Evolutionary conservation across 768 basidiomycete species (phyloP), one percentile per base, ranked within the genome.

Genomic region (Tubosaeta sp.): DNA sequence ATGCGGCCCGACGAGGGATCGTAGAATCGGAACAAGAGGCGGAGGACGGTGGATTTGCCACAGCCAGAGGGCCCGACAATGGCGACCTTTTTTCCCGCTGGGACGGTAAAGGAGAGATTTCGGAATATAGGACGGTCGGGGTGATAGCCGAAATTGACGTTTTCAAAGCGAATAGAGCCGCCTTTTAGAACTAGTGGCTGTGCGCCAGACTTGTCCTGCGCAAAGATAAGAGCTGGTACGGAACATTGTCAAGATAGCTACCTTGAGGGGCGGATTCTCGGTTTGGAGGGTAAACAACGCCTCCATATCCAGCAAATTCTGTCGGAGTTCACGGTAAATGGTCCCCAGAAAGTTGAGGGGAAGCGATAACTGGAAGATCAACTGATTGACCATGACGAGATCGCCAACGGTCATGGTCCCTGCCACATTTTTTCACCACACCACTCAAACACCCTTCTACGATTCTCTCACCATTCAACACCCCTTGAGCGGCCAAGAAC

Each of bases 351-450:
- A 99, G 71, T 98, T 98, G 54, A 99, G 82, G 4, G 96, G 96
- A 29, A 98, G 73, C 0, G 94, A 96, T 0, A 99, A 74, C 64
- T 99, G 96, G 75, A 99, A 99, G 30, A 98, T 93, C 22, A 99
- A 79, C 64, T 97, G 95, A 69, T 99, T 99, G 59, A 96, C 88
- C 95, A 99, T 98, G 59, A 99, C 96, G 13, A 99, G 81, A 62
- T 99, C 96, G 8, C 96, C 96, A 21, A 99, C 81, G 4, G 94
- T 96, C 95, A 99, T 98, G 0, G 90, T 92, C 8, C 94, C 94
- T 94, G 55, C 9, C 9, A 6, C 12, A 25, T 11, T 22, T 3
- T 53, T 39, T 31, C 11, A 46, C 62, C 6, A 55, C 53, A 4
- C n/a, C 27, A 7, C 19, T 35, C 1, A 18, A 18, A 42, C 21